A percentile compares a stretch with the other conserved stretches of the same genome.
Evolutionary conservation across 2,329 filamentous ascomycete species (phyloP).

Genomic region (Trichoderma sp.): DNA sequence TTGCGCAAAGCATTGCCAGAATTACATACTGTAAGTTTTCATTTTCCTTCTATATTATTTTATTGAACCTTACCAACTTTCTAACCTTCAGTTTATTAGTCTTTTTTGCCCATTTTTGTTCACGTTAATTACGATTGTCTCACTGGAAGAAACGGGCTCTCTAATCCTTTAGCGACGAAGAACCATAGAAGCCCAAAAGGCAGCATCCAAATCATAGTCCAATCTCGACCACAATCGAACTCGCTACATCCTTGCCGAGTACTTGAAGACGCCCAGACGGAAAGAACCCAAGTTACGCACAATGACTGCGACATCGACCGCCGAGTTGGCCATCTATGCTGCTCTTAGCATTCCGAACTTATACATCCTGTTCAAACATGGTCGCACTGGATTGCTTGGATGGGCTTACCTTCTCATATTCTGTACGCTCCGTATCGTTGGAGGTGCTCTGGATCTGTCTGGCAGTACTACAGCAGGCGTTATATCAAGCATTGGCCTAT

Average conservation of each 20-base stretch:
- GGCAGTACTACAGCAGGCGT: background rate
- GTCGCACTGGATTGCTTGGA: background rate
- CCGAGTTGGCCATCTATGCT: constrained; percentile 21
- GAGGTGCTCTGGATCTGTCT: background rate
- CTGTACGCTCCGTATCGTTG: background rate
- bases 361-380: background rate
- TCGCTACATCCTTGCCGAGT: background rate
- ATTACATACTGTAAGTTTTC: background rate
- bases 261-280: background rate
- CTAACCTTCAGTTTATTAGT: background rate
- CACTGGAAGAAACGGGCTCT: background rate
- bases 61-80: too few species aligned
- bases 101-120: background rate
- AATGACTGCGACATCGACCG: constrained; percentile 26
- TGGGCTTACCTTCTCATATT: background rate
- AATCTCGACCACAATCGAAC: background rate
- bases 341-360: background rate
- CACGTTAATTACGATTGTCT: background rate
- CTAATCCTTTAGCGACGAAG: background rate
- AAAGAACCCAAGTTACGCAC: background rate
- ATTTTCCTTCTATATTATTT: background rate
- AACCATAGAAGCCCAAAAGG: background rate
- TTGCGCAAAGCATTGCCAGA: background rate
- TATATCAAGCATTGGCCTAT: background rate
- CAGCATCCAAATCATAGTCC: background rate